Percentiles rank a stretch among this genome's conserved stretches.
Conservation (phyloP, 441 rosid species). For the Adansonia madagascariensis region DNA sequence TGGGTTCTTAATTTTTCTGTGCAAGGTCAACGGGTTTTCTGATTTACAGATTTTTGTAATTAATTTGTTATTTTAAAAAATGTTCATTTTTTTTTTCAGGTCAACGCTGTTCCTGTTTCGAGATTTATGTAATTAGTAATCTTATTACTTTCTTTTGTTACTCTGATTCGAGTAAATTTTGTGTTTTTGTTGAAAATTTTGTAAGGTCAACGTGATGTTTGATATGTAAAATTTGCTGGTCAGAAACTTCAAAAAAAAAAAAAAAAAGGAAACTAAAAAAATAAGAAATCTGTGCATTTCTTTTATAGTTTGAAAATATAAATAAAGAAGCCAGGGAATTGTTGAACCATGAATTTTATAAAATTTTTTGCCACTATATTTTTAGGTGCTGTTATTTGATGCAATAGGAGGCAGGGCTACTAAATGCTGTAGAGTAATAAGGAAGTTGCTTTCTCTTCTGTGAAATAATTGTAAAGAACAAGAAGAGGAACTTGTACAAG, state of each 20-base stretch:
- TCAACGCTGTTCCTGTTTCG: slow-evolving; percentile 1
- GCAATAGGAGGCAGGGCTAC: slow-evolving; percentile 47
- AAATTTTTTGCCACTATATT: neutral
- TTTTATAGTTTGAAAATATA: neutral
- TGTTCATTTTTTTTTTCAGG: neutral
- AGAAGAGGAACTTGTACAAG: slow-evolving; percentile 39
- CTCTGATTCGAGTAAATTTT: neutral
- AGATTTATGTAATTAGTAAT: neutral
- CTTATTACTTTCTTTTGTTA: neutral
- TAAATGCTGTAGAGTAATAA: slow-evolving; percentile 45
- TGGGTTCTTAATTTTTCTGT: neutral
- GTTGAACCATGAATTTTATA: neutral
- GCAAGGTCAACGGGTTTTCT: slow-evolving; percentile 12
- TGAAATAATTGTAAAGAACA: slow-evolving; percentile 41
- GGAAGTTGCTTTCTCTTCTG: slow-evolving; percentile 43
- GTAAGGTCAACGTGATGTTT: neutral
- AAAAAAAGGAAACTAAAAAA: neutral
- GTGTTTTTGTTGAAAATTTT: neutral
- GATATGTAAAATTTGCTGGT: neutral
- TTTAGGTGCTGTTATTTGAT: slow-evolving; percentile 30
- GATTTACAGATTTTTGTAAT: neutral
- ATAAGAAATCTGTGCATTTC: neutral
- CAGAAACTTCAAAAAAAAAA: neutral
- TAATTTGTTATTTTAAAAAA: neutral
- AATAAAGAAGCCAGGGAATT: neutral